Conservation (phyloP, 768 basidiomycete species). For the Pulveroboletus sp. region DNA sequence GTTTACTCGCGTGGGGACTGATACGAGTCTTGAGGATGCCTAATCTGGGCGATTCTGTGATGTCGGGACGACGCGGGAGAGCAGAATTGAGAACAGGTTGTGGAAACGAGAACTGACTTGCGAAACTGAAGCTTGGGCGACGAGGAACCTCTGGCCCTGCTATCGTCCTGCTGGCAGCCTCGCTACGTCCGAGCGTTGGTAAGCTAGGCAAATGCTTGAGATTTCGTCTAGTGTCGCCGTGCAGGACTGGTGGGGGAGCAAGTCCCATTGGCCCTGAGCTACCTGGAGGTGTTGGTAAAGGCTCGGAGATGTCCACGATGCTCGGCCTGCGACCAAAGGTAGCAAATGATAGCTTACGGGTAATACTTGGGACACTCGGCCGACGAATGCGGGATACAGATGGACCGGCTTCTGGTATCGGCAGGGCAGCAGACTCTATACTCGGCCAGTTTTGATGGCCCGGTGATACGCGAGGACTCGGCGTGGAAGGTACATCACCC, state of each 20-base stretch:
- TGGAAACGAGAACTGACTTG: not conserved
- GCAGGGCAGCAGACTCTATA: conserved; percentile 14
- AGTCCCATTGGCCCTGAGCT: conserved; percentile 12
- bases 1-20: conserved; percentile 3
- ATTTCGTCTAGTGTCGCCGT: conserved; percentile 4
- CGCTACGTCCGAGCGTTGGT: conserved; percentile 14
- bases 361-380: conserved; percentile 29
- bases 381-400: conserved; percentile 9
- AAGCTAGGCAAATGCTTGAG: conserved; percentile 25
- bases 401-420: conserved; percentile 8
- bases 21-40: conserved; percentile 15
- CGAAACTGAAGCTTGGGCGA: conserved; percentile 13
- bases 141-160: conserved; percentile 4
- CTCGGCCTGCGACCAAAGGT: conserved; percentile 26
- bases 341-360: conserved; percentile 31
- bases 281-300: conserved; percentile 16
- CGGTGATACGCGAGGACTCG: conserved; percentile 17
- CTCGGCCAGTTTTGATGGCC: conserved; percentile 21
- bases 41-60: conserved; percentile 6
- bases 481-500: conserved; percentile 14
- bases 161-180: not conserved
- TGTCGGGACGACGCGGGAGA: conserved; percentile 3
- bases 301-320: conserved; percentile 17
- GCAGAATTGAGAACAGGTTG: not conserved
- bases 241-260: conserved; percentile 16